These are phyloP conservation scores for Kodamaea kaohsiungensis DNA, from an alignment of 805 yeast species.

Conservation along the genomic window DNA sequence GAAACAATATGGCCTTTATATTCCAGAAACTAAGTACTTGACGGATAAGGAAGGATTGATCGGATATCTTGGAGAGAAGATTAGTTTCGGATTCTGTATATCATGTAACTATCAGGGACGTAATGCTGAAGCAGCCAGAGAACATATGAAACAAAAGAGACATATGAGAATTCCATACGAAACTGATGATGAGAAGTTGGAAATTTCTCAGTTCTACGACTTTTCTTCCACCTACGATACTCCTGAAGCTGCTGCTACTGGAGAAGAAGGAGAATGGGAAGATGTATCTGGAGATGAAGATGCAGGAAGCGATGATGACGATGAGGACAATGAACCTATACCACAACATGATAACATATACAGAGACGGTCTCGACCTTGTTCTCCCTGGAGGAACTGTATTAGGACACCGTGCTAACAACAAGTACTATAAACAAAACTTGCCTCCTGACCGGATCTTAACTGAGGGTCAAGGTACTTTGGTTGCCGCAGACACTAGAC, in stretches of 20 bases:
- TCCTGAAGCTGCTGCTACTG: background rate
- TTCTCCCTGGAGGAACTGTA: conserved; percentile 44
- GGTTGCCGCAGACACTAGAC: conserved; percentile 54
- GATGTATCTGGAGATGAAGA: conserved; percentile 32
- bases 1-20: conserved; percentile 75
- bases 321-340: conserved; percentile 27
- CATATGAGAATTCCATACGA: conserved; percentile 93
- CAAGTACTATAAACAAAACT: conserved; percentile 45
- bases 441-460: conserved; percentile 43
- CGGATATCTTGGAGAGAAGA: conserved; percentile 73
- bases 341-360: conserved; percentile 29
- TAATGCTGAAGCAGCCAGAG: conserved; percentile 80
- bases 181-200: conserved; percentile 69
- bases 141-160: conserved; percentile 81
- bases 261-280: conserved; percentile 31
- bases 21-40: conserved; percentile 79
- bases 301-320: conserved; percentile 17
- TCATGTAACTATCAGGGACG: conserved; percentile 85
- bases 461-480: conserved; percentile 50
- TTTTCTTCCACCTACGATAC: conserved; percentile 62
- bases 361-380: conserved; percentile 39
- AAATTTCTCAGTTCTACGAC: conserved; percentile 81
- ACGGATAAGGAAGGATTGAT: conserved; percentile 70
- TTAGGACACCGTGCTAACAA: conserved; percentile 46
- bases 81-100: conserved; percentile 82